A percentile compares a stretch with the other conserved stretches of the same genome.
Evolutionary conservation across 2,329 filamentous ascomycete genomes (phyloP).

Genomic region (Penicillium brasilianum): DNA sequence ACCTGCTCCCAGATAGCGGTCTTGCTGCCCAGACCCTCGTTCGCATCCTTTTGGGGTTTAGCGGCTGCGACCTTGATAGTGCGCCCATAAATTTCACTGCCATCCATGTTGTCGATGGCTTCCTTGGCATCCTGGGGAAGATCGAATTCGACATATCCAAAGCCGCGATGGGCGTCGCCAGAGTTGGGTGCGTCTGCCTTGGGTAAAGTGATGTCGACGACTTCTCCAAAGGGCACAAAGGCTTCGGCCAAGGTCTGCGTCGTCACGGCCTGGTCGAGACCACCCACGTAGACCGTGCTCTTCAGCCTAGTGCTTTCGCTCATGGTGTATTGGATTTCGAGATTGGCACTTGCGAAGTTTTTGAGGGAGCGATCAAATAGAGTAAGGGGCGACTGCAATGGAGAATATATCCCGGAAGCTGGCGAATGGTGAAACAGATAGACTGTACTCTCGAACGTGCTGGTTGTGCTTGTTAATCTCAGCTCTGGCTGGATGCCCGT

Average conservation of each 20-base stretch:
- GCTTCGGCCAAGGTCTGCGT: slow-evolving; percentile 79
- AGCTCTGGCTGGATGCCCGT: not conserved
- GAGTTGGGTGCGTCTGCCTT: slow-evolving; percentile 83
- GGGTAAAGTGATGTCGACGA: slow-evolving; percentile 86
- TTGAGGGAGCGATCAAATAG: not conserved
- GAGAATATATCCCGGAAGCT: not conserved
- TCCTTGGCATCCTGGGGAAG: slow-evolving; percentile 83
- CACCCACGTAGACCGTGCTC: slow-evolving; percentile 89
- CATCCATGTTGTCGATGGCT: slow-evolving; percentile 99
- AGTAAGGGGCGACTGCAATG: no score
- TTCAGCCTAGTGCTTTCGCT: slow-evolving; percentile 83
- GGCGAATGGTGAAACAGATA: not conserved
- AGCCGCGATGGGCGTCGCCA: slow-evolving; percentile 82
- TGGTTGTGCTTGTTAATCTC: not conserved
- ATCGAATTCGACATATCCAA: slow-evolving; percentile 96
- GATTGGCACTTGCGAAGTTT: not conserved
- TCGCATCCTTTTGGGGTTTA: slow-evolving; percentile 86
- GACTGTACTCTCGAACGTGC: not conserved
- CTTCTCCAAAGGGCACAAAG: slow-evolving; percentile 96
- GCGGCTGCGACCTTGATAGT: slow-evolving; percentile 91
- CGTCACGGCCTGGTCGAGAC: slow-evolving; percentile 79
- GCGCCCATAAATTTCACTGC: slow-evolving; percentile 90
- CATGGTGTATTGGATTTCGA: slow-evolving; percentile 59
- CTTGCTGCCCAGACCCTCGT: slow-evolving; percentile 87
- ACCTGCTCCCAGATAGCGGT: slow-evolving; percentile 98